These are phyloP conservation scores for Taphrina confusa DNA, from an alignment of 1,139 yeast species.

Conservation along the genomic window DNA sequence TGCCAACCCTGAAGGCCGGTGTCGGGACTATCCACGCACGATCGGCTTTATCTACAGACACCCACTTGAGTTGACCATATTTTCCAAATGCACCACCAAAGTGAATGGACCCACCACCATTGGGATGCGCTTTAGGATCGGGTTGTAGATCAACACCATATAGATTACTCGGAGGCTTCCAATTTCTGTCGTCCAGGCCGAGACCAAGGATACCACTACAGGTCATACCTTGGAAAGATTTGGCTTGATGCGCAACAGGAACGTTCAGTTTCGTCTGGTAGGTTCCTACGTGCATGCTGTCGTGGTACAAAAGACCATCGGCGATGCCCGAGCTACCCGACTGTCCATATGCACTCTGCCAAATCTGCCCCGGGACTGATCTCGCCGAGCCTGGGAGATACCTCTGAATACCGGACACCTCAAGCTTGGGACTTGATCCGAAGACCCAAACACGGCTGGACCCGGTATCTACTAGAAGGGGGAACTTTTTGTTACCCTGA, in stretches of 20 bases:
- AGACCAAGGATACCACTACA: constrained; percentile 4
- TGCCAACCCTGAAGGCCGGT: not conserved
- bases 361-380: not conserved
- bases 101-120: not conserved
- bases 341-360: not conserved
- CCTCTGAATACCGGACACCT: not conserved
- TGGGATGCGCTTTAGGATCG: constrained; percentile 1
- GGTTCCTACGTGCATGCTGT: constrained; percentile 1
- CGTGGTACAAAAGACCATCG: not conserved
- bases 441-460: not conserved
- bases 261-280: not conserved
- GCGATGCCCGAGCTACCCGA: not conserved
- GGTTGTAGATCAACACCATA: not conserved
- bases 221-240: not conserved
- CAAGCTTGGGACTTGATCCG: not conserved
- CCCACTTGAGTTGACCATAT: constrained; percentile 2
- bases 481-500: not conserved
- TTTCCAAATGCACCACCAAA: not conserved
- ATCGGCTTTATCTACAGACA: not conserved
- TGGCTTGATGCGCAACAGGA: constrained; percentile 3
- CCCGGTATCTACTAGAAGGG: not conserved
- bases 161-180: not conserved
- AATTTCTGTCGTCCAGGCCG: constrained; percentile 3
- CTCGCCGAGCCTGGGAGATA: not conserved
- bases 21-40: not conserved